phyloP scores from a whole-genome alignment of 192 early-diverging fungal species.

The Coemansia sp. region DNA sequence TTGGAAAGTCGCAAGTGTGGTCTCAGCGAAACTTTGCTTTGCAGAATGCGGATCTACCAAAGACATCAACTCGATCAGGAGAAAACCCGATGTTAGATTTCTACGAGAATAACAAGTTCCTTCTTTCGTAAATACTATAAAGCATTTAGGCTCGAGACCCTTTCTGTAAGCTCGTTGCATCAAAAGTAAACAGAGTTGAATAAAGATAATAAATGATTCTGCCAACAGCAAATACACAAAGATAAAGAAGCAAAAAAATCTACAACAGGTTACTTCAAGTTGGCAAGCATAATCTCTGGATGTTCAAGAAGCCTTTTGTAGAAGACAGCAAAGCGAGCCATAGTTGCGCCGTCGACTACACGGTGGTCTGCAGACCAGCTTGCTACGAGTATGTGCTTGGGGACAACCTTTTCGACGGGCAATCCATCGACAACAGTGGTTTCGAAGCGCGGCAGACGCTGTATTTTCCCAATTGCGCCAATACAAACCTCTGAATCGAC shows the following conservation, averaged over 20 bases:
- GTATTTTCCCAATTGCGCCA: slow-evolving; percentile 82
- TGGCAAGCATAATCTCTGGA: slow-evolving; percentile 71
- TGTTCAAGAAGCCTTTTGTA: slow-evolving; percentile 90
- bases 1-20: slow-evolving; percentile 45
- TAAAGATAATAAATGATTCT: background rate
- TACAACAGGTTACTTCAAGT: slow-evolving; percentile 36
- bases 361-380: slow-evolving; percentile 97
- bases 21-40: slow-evolving; percentile 80
- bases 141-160: no score
- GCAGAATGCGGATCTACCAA: slow-evolving; percentile 71
- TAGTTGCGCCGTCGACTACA: slow-evolving; percentile 92
- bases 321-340: slow-evolving; percentile 82
- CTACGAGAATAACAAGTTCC: slow-evolving; percentile 86
- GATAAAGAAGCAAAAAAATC: background rate
- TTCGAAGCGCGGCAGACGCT: slow-evolving; percentile 78
- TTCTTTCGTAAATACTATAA: slow-evolving; percentile 55
- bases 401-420: slow-evolving; percentile 67
- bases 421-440: slow-evolving; percentile 35
- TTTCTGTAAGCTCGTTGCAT: background rate
- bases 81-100: slow-evolving; percentile 95
- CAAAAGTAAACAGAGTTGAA: background rate
- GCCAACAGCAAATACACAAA: background rate
- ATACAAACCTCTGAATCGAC: slow-evolving; percentile 86
- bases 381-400: slow-evolving; percentile 70
- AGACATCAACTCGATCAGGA: slow-evolving; percentile 75